These are phyloP conservation scores for Aspergillus pseudonomiae DNA, from an alignment of 2,329 filamentous ascomycete species.

Conservation along the genomic window DNA sequence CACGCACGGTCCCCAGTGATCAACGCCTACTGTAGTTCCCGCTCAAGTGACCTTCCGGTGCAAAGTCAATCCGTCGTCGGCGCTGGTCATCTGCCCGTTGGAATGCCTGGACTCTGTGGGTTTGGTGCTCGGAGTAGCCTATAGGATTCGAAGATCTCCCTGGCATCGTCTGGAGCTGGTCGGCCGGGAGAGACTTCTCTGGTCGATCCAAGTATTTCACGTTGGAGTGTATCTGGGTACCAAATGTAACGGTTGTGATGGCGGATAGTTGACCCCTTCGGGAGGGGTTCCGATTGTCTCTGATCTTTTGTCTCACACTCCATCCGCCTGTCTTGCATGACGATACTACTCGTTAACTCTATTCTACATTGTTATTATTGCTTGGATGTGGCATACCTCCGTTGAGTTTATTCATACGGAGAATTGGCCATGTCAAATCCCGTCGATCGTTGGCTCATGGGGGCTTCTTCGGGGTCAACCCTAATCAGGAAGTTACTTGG, in stretches of 20 bases:
- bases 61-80: conserved; percentile 12
- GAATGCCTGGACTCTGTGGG: background rate
- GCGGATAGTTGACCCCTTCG: conserved; percentile 6
- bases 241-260: conserved; percentile 17
- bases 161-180: background rate
- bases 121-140: background rate
- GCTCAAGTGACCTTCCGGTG: conserved; percentile 32
- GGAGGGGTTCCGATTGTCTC: conserved; percentile 8
- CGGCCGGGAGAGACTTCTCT: conserved; percentile 5
- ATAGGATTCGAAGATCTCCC: background rate
- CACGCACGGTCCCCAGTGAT: conserved; percentile 32
- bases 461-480: background rate
- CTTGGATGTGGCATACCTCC: background rate
- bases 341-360: background rate
- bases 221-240: background rate
- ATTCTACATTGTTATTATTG: too few relatives aligned
- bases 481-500: conserved; percentile 4
- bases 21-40: conserved; percentile 24
- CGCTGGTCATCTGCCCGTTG: conserved; percentile 28
- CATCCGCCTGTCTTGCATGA: background rate
- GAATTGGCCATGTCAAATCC: background rate
- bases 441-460: background rate
- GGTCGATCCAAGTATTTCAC: conserved; percentile 9
- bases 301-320: conserved; percentile 1
- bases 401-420: background rate